phyloP scores from a whole-genome alignment of 2,329 filamentous ascomycete species.

The Sporothrix brunneoviolacea region DNA sequence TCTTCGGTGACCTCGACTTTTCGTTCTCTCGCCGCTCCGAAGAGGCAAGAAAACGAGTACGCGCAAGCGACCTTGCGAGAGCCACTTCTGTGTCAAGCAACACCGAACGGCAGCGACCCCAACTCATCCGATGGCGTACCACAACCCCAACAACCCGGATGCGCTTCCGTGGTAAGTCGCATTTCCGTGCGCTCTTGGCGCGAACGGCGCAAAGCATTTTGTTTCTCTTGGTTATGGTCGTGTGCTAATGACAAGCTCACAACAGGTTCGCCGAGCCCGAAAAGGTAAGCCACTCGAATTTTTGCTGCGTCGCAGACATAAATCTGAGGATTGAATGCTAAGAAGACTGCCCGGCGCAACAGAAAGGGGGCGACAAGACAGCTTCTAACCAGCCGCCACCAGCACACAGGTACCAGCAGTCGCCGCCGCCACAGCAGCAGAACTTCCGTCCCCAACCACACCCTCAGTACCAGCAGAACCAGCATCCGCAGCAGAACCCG shows the following conservation, averaged over 20 bases:
- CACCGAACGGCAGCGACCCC: too few relatives aligned
- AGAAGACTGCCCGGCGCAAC: background rate
- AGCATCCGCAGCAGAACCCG: constrained; percentile 14
- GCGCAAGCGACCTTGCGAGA: too few relatives aligned
- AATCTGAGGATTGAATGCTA: too few relatives aligned
- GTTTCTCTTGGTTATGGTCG: background rate
- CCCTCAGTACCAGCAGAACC: constrained; percentile 27
- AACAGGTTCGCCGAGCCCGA: constrained; percentile 47
- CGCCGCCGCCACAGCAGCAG: constrained; percentile 14
- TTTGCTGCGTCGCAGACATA: background rate
- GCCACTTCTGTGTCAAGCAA: too few relatives aligned
- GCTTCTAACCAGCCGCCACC: constrained; percentile 22
- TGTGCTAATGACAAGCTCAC: background rate
- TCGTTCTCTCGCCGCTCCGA: too few relatives aligned
- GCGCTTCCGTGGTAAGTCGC: constrained; percentile 75
- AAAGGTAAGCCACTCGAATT: constrained; percentile 29
- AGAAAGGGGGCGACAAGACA: constrained; percentile 11
- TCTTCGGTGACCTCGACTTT: too few relatives aligned
- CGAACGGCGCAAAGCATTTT: background rate
- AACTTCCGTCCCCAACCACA: constrained; percentile 33
- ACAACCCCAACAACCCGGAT: constrained; percentile 87
- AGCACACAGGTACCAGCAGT: background rate
- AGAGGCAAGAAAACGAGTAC: too few relatives aligned
- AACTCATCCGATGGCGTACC: constrained; percentile 71
- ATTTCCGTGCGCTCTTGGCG: background rate